phyloP scores from a whole-genome alignment of 495 filamentous ascomycete genomes.

The Friedmanniomyces simplex region DNA sequence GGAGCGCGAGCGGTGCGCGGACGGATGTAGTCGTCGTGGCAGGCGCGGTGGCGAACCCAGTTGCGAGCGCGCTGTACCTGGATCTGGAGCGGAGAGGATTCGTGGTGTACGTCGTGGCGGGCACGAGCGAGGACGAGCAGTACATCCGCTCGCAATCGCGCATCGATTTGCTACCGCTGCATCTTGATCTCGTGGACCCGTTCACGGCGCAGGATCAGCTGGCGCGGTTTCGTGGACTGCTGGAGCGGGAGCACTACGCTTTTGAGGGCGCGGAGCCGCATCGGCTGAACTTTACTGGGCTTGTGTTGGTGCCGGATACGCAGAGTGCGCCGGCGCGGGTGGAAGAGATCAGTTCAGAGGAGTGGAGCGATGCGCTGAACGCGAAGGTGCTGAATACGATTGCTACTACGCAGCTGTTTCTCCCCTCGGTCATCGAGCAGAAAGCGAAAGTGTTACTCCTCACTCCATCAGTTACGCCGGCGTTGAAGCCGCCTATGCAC shows the following conservation, averaged over 20 bases:
- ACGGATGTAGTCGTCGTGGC: slow-evolving; percentile 85
- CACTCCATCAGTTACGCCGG: slow-evolving; percentile 74
- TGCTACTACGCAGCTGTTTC: slow-evolving; percentile 72
- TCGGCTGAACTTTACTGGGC: slow-evolving; percentile 60
- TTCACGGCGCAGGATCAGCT: slow-evolving; percentile 43
- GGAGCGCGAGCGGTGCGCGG: slow-evolving; percentile 71
- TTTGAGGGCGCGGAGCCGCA: slow-evolving; percentile 62
- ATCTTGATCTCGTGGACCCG: slow-evolving; percentile 65
- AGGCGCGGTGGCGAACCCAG: slow-evolving; percentile 61
- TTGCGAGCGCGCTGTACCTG: slow-evolving; percentile 66
- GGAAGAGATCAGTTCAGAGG: slow-evolving; percentile 67
- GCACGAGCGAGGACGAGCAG: slow-evolving; percentile 68
- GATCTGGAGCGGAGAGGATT: slow-evolving; percentile 89
- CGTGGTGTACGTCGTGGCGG: slow-evolving; percentile 81
- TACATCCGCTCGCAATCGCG: slow-evolving; percentile 62
- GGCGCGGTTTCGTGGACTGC: slow-evolving; percentile 53
- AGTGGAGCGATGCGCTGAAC: slow-evolving; percentile 83
- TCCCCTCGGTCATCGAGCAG: slow-evolving; percentile 60
- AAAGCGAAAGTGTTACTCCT: slow-evolving; percentile 57
- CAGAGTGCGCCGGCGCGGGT: slow-evolving; percentile 63
- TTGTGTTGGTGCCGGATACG: slow-evolving; percentile 66
- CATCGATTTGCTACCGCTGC: slow-evolving; percentile 68
- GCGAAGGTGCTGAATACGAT: slow-evolving; percentile 87
- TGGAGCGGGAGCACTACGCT: slow-evolving; percentile 60
- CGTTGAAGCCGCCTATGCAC: slow-evolving; percentile 73